Evolutionary conservation across 345 rosid genomes (phyloP), one percentile per base, ranked within the genome.

Genomic region (Melaleuca alternifolia): DNA sequence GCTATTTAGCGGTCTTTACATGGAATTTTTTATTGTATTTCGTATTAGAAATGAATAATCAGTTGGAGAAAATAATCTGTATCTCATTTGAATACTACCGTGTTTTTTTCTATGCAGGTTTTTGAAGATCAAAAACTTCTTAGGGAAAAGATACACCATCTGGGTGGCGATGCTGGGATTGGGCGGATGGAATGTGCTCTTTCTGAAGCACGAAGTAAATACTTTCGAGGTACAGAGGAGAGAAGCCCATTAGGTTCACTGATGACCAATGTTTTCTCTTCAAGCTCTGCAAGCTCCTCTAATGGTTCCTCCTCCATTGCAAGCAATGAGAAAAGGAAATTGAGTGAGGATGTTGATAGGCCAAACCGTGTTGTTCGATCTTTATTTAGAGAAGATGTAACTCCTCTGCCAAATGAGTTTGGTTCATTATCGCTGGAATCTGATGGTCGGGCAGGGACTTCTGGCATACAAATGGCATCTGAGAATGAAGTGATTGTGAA

Each of bases 401-500:
- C 89, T 62, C 82, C 90, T 82, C 65, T 91, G 28, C 85, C 91
- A 77, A 90, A 91, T 83, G 87, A 79, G 85, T 87, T 90, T 76
- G 84, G 90, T 88, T 90, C 91, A 76, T 51, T 92, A 86, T 87
- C 82, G 24, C 79, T 92, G 44, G 79, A 85, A 86, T 54, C 85
- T 57, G 89, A 89, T 85, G 91, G 81, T 84, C 89, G 84, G 84
- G 61, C 71, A 33, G 88, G 86, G 85, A 57, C 88, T 44, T 89
- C 93, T 86, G 89, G 75, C 84, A 90, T 88, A 77, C 90, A 54
- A 81, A 24, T 30, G 82, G 77, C 84, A 33, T 87, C 89, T 21
- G 96, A 94, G 92, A 97, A 97, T 90, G 99, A 97, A 94, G 88
- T 93, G 89, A 89, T 97, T 87, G 92, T 97, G 83, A 95, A 96